These are phyloP conservation scores for Tetracladium marchalianum DNA, from an alignment of 495 filamentous ascomycete species.

Conservation along the genomic window DNA sequence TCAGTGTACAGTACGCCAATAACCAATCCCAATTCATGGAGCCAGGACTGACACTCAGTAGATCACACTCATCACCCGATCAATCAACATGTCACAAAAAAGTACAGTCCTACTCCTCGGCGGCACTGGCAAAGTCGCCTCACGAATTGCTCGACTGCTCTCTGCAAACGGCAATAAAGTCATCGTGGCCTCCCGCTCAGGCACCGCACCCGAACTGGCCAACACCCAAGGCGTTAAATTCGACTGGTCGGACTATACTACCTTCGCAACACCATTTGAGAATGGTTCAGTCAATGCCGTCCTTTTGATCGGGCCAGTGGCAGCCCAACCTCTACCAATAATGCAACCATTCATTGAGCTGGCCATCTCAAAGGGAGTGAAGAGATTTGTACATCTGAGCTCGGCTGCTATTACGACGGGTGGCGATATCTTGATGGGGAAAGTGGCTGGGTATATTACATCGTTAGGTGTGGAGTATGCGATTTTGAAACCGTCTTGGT, in stretches of 20 bases:
- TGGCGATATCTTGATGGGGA: slow-evolving; percentile 28
- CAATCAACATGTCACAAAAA: not conserved
- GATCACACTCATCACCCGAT: too few relatives aligned
- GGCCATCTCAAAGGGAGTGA: slow-evolving; percentile 24
- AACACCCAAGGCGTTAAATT: slow-evolving; percentile 27
- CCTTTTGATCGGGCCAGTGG: slow-evolving; percentile 27
- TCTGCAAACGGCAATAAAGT: slow-evolving; percentile 17
- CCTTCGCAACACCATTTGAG: slow-evolving; percentile 26
- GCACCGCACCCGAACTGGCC: not conserved
- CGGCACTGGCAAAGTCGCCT: slow-evolving; percentile 37
- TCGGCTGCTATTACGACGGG: slow-evolving; percentile 26
- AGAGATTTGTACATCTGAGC: slow-evolving; percentile 34
- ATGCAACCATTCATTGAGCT: slow-evolving; percentile 31
- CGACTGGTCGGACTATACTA: slow-evolving; percentile 35
- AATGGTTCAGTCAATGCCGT: slow-evolving; percentile 22
- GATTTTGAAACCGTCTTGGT: slow-evolving; percentile 14
- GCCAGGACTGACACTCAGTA: too few relatives aligned
- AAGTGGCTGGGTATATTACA: slow-evolving; percentile 28
- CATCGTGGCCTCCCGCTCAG: slow-evolving; percentile 32
- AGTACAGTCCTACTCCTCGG: slow-evolving; percentile 35
- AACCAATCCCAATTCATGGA: too few relatives aligned
- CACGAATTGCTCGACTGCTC: slow-evolving; percentile 30
- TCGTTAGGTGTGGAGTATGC: slow-evolving; percentile 29
- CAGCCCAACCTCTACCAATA: slow-evolving; percentile 21
- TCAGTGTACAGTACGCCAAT: too few relatives aligned